phyloP scores from a whole-genome alignment of 2,329 filamentous ascomycete species.

The Tolypocladium tropicale region DNA sequence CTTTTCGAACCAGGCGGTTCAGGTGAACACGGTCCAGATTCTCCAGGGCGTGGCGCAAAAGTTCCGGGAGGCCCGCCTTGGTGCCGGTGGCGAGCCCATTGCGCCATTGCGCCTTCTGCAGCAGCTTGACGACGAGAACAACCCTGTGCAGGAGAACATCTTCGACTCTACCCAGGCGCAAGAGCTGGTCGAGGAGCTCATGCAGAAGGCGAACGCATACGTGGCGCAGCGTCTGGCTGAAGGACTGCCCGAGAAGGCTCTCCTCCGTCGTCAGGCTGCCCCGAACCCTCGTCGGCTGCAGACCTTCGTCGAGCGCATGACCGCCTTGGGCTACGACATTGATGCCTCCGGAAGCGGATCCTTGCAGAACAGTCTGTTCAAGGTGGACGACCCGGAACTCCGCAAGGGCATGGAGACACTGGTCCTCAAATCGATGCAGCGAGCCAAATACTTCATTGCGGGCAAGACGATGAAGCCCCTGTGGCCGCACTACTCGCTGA shows the following conservation, averaged over 20 bases:
- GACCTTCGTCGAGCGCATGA: constrained; percentile 90
- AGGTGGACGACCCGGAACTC: constrained; percentile 76
- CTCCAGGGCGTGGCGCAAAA: constrained; percentile 77
- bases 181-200: constrained; percentile 89
- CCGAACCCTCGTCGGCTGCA: constrained; percentile 83
- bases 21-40: constrained; percentile 68
- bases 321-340: constrained; percentile 77
- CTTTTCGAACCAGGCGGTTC: constrained; percentile 54
- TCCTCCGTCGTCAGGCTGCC: constrained; percentile 75
- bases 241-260: constrained; percentile 80
- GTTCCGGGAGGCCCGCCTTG: constrained; percentile 81
- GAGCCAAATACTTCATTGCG: constrained; percentile 88
- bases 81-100: constrained; percentile 67
- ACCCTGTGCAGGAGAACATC: constrained; percentile 91
- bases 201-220: constrained; percentile 84
- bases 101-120: constrained; percentile 82
- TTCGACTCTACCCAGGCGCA: constrained; percentile 85
- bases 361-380: constrained; percentile 90
- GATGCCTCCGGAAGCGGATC: constrained; percentile 83
- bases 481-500: constrained; percentile 83
- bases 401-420: constrained; percentile 98
- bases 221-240: constrained; percentile 75
- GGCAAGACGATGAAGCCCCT: constrained; percentile 69
- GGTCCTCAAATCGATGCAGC: constrained; percentile 88
- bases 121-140: constrained; percentile 95